These are phyloP conservation scores for Aspergillus neotritici DNA, from an alignment of 2,329 filamentous ascomycete genomes.

Conservation along the genomic window DNA sequence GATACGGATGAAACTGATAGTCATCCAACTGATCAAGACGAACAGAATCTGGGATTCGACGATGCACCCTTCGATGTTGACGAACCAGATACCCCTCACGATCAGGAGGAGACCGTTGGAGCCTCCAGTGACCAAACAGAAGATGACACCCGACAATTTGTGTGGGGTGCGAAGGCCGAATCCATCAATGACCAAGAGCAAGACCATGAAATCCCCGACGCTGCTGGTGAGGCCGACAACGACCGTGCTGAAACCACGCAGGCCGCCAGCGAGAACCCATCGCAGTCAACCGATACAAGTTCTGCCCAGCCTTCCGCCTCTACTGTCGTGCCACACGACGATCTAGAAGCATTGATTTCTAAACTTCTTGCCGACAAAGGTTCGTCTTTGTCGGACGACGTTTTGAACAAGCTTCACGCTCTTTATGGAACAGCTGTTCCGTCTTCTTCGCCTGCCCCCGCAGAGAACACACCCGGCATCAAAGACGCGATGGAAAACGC, in stretches of 20 bases:
- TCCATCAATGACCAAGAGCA: too few species aligned
- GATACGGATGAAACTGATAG: conserved; percentile 8
- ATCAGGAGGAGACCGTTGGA: conserved; percentile 3
- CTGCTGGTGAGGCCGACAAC: neutral
- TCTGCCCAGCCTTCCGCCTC: too few species aligned
- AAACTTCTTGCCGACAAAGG: conserved; percentile 74
- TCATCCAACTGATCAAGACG: conserved; percentile 2
- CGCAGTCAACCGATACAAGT: too few species aligned
- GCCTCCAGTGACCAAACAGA: neutral
- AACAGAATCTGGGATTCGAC: conserved; percentile 1
- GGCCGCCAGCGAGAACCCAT: neutral
- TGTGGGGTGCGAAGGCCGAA: too few species aligned
- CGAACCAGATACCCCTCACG: neutral
- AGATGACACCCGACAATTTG: neutral
- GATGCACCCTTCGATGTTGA: conserved; percentile 1
- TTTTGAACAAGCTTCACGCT: conserved; percentile 64
- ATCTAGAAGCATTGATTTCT: conserved; percentile 65
- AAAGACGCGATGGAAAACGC: neutral
- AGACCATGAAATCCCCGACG: neutral
- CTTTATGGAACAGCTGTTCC: conserved; percentile 63
- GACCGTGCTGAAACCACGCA: neutral
- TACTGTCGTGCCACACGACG: conserved; percentile 40
- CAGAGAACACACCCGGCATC: conserved; percentile 27
- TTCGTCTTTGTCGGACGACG: conserved; percentile 73
- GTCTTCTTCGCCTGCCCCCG: conserved; percentile 50